Conservation (phyloP, 352 stramenopile species). For the Aphanomyces euteiches region DNA sequence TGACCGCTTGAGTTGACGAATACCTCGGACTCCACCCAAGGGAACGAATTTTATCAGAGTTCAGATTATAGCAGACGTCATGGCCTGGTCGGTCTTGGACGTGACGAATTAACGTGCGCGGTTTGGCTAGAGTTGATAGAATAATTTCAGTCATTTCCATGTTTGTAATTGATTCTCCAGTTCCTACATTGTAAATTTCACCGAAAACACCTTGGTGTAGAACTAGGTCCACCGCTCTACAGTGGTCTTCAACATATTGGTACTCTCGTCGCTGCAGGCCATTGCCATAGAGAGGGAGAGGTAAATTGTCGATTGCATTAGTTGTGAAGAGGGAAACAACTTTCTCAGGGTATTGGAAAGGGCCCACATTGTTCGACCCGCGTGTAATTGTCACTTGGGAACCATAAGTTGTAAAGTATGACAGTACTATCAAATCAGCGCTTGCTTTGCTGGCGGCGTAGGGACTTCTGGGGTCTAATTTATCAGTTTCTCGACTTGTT, state of each 20-base stretch:
- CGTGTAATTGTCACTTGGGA: slow-evolving; percentile 96
- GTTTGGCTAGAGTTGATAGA: slow-evolving; percentile 5
- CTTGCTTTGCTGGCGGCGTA: slow-evolving; percentile 98
- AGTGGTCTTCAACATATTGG: slow-evolving; percentile 96
- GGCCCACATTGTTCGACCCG: slow-evolving; percentile 99
- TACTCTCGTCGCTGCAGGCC: slow-evolving; percentile 96
- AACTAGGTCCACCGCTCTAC: slow-evolving; percentile 94
- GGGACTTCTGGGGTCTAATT: slow-evolving; percentile 93
- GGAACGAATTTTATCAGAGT: not conserved
- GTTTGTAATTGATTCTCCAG: slow-evolving; percentile 59
- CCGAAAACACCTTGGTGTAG: slow-evolving; percentile 90
- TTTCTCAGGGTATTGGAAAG: slow-evolving; percentile 99
- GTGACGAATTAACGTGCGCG: slow-evolving; percentile 1
- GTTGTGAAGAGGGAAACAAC: slow-evolving; percentile 97
- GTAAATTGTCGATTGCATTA: slow-evolving; percentile 17
- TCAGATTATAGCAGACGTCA: slow-evolving; percentile 13
- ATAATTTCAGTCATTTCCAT: slow-evolving; percentile 35
- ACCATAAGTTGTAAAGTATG: slow-evolving; percentile 90
- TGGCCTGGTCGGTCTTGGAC: slow-evolving; percentile 17
- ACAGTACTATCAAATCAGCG: slow-evolving; percentile 97
- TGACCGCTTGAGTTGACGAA: not conserved
- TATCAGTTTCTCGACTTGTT: slow-evolving; percentile 3
- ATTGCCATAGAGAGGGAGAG: slow-evolving; percentile 87
- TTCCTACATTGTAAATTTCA: slow-evolving; percentile 97
- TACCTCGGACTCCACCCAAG: slow-evolving; percentile 14